Evolutionary conservation across 768 basidiomycete genomes (phyloP), one percentile per base, ranked within the genome.

Genomic region (Tulasnella calospora): DNA sequence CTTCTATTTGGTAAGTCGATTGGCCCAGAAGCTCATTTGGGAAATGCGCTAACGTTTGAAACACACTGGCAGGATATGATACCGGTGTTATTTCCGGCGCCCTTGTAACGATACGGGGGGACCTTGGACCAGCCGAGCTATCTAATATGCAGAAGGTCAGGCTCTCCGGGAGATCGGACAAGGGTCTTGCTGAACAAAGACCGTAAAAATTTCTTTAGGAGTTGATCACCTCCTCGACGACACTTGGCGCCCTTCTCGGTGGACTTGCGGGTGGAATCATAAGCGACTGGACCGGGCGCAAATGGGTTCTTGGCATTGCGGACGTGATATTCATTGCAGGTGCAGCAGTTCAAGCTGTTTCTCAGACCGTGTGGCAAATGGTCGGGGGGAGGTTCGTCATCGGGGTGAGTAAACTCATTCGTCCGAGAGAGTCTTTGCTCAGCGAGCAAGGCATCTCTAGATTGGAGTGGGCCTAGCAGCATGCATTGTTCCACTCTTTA

Each of bases 321-420:
- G 92, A 93, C 82, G 80, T 90, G 69, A 88, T 93, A 57, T 94
- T 94, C 84, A 91, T 94, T 55, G 88, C 88, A 27, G 93, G 93
- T 35, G 92, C 93, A 7, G 84, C 93, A 38, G 88, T 86, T 0
- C 93, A 94, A 83, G 89, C 92, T 35, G 76, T 90, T 27, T 91
- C 88, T 81, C 91, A 90, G 80, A 87, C 88, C 57, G 90, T 94
- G 40, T 88, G 90, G 87, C 87, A 87, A 40, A 92, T 94, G 92
- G 89, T 93, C n/a, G n/a, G n/a, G n/a, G n/a, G n/a, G n/a, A n/a
- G 92, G 27, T 92, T 95, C 84, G 83, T 94, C 74, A 90, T 94
- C 77, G 93, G 93, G 17, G 82, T 51, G 51, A 75, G 74, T 55
- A n/a, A n/a, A n/a, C n/a, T n/a, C n/a, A n/a, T n/a, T n/a, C n/a